Evolutionary conservation across 805 yeast genomes (phyloP), one percentile per base, ranked within the genome.

Genomic region (Ogataea saltuana): DNA sequence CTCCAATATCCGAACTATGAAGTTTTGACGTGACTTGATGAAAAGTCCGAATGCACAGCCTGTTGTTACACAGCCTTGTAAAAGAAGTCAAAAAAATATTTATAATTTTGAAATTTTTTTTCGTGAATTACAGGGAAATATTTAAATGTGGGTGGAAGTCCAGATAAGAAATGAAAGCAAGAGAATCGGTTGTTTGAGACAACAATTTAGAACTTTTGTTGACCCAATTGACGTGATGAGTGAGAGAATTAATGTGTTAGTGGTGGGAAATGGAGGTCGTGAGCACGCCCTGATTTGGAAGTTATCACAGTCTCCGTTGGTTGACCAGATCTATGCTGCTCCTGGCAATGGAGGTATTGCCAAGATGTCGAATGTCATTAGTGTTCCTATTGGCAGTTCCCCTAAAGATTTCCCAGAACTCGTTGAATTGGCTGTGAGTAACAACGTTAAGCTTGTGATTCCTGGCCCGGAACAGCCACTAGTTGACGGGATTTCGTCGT

Each of bases 391-490:
- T 61, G 80, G 81, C 27, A 75, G 85, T 6, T 64, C 80, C 19
- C 78, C 81, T 47, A 68, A 67, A n/a, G 84, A 89, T 53, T 93
- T 93, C 56, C 74, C 74, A 1, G 67, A 70, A 23, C 74, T 93
- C 48, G 87, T 81, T 44, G 69, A 80, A 45, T 90, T 90, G 65
- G 96, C 97, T 5, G 61, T 72, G 12, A 77, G 77, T 21, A 70
- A 90, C 42, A 56, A 76, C 4, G 75, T 93, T 41, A 76, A 72
- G 39, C 71, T 93, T 44, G 98, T 88, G 4, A 74, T 93, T 33
- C 98, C 99, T 27, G 99, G 99, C 25, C 99, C 99, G n/a, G 99
- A 93, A 68, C 96, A 89, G 69, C 98, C 99, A 27, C 74, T 95
- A 49, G 97, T 95, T 23, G 97, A 93, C 59, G 99, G 99, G 39